Evolutionary conservation across 768 basidiomycete genomes (phyloP), one percentile per base, ranked within the genome.

Genomic region (Infundibulicybe gibba): DNA sequence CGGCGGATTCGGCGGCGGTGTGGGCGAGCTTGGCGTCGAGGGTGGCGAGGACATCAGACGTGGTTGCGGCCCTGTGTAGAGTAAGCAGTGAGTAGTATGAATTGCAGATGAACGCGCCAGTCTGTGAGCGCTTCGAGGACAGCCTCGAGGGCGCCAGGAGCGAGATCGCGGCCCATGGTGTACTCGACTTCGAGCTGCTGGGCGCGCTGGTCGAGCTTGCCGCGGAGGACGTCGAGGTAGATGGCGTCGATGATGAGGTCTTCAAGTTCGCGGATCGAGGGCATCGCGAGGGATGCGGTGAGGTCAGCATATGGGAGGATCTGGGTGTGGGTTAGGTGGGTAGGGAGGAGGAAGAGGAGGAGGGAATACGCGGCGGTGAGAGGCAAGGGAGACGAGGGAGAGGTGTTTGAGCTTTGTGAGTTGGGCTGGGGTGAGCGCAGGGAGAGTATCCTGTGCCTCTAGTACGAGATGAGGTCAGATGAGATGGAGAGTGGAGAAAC

Each of bases 241-340:
- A 97, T 94, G 10, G 89, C 89, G 58, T 97, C 94, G 63, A 99
- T 98, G 61, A 98, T 90, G 53, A 97, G 81, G 66, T 97, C 94
- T 64, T 99, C 95, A 2, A 99, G 83, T 47, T 89, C 89, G 45
- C 94, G 85, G 48, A 94, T 81, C 5, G 80, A 83, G 3, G 82
- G 74, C 64, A 95, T 76, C 41, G 90, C 79, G 15, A 99, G 77
- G 3, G 77, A 70, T 43, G 78, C 61, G 6, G 90, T 77, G 2
- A 98, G 78, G 32, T 76, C 67, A 9, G 81, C 63, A 64, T 98
- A 98, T 0, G 91, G 82, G 2, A 97, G 79, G 55, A 90, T 88
- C 93, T 89, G 56, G 45, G 14, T 13, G 30, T 44, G 31, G 20
- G 5, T 45, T 15, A 45, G 43, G 20, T 15, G 51, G 20, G 39